Percentiles rank a stretch among this genome's conserved stretches.
phyloP scores from a whole-genome alignment of 176 grass and related monocot species.

The Oryza nivara region DNA sequence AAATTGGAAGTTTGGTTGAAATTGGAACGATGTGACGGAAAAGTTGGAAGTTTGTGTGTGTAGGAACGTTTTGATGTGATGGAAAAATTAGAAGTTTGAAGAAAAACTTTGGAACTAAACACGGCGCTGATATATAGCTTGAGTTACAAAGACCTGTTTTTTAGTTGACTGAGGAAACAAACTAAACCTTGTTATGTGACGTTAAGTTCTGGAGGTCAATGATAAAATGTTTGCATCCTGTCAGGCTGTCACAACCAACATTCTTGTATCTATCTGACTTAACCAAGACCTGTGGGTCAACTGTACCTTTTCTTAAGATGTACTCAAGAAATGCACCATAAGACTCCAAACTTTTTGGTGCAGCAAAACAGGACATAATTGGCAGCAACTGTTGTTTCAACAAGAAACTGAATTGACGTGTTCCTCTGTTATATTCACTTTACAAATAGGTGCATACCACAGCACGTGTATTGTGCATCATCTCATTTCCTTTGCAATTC shows the following conservation, averaged over 20 bases:
- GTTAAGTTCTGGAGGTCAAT: background rate
- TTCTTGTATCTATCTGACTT: background rate
- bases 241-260: background rate
- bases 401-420: background rate
- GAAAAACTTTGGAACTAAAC: too few relatives aligned
- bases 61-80: too few relatives aligned
- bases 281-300: background rate
- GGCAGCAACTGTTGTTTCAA: background rate
- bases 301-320: background rate
- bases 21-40: too few relatives aligned
- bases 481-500: background rate
- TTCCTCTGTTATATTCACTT: background rate
- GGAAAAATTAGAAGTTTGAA: too few relatives aligned
- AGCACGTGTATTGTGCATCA: slow-evolving; percentile 7
- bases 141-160: background rate
- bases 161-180: background rate
- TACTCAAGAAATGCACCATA: background rate
- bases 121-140: background rate
- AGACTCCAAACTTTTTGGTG: background rate
- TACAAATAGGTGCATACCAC: background rate
- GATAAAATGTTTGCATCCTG: slow-evolving; percentile 2
- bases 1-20: too few relatives aligned
- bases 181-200: background rate
- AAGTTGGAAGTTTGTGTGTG: too few relatives aligned
- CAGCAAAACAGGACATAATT: too few relatives aligned